A percentile compares a stretch with the other conserved stretches of the same genome.
Conservation (phyloP, 2,329 filamentous ascomycete species). For the Emergomyces pasteurianus region DNA sequence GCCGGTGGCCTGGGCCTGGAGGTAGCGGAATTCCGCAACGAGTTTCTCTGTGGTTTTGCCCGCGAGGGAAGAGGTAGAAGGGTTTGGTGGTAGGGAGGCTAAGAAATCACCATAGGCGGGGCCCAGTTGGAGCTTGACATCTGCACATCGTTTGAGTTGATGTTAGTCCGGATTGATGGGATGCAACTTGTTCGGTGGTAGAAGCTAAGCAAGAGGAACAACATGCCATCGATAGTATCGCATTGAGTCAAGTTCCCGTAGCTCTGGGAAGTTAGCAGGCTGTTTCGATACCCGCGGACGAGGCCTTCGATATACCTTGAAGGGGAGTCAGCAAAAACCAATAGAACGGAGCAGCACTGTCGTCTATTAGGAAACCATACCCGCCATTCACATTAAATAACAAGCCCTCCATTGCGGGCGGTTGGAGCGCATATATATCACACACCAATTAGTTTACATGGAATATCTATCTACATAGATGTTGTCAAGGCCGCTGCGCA, state of each 20-base stretch:
- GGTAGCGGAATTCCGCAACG: constrained; percentile 91
- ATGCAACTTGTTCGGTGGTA: not conserved
- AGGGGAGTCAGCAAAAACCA: constrained; percentile 9
- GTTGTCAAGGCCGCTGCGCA: no score
- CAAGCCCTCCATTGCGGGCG: constrained; percentile 64
- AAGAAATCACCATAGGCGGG: constrained; percentile 97
- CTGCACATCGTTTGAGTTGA: constrained; percentile 36
- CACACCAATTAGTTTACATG: not conserved
- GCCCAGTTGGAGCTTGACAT: constrained; percentile 94
- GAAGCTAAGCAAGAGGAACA: not conserved
- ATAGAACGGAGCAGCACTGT: not conserved
- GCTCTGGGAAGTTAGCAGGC: constrained; percentile 76
- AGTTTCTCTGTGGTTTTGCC: constrained; percentile 96
- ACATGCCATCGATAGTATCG: constrained; percentile 85
- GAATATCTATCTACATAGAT: not conserved
- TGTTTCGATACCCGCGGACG: constrained; percentile 91
- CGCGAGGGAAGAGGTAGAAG: constrained; percentile 88
- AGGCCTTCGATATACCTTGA: constrained; percentile 90
- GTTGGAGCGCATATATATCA: not conserved
- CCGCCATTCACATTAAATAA: constrained; percentile 92
- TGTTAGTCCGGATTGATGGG: not conserved
- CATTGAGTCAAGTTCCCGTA: constrained; percentile 96
- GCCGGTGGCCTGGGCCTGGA: constrained; percentile 85
- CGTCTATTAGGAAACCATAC: constrained; percentile 42
- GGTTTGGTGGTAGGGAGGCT: constrained; percentile 82